Evolutionary conservation across 1,139 yeast species (phyloP).

Genomic region (Pichia sp.): DNA sequence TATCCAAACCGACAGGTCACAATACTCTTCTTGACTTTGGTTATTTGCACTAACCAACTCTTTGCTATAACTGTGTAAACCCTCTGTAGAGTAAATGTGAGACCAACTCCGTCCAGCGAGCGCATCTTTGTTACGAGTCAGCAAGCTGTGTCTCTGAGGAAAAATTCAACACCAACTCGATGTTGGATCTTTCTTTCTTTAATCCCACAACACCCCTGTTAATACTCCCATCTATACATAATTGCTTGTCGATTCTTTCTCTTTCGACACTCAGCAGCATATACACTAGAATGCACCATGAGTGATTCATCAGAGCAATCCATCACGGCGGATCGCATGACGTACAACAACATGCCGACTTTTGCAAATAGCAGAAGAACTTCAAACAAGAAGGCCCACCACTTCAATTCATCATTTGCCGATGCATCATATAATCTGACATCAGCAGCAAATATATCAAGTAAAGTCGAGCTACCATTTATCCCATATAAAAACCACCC

Average conservation of each 20-base stretch:
- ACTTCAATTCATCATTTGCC: background rate
- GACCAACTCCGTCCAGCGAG: too few species aligned
- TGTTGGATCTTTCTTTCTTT: too few species aligned
- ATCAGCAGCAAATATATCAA: constrained; percentile 1
- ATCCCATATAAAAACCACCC: constrained; percentile 10
- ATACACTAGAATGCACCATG: background rate
- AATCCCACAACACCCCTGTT: too few species aligned
- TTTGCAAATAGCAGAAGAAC: background rate
- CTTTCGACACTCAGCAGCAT: too few species aligned
- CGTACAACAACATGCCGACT: background rate
- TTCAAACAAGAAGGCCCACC: background rate
- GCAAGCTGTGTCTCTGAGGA: background rate
- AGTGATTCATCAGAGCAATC: background rate
- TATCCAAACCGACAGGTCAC: background rate
- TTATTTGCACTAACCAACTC: background rate
- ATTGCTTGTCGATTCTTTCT: too few species aligned
- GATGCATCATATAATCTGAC: background rate
- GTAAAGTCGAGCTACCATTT: constrained; percentile 16
- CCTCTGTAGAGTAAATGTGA: too few species aligned
- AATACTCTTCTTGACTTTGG: constrained; percentile 1
- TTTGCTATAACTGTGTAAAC: background rate
- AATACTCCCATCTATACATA: too few species aligned
- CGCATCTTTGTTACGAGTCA: background rate
- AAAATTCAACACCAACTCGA: background rate
- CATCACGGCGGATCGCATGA: background rate